Evolutionary conservation across 192 early-diverging fungal genomes (phyloP).

Genomic region (Coemansia sp.): DNA sequence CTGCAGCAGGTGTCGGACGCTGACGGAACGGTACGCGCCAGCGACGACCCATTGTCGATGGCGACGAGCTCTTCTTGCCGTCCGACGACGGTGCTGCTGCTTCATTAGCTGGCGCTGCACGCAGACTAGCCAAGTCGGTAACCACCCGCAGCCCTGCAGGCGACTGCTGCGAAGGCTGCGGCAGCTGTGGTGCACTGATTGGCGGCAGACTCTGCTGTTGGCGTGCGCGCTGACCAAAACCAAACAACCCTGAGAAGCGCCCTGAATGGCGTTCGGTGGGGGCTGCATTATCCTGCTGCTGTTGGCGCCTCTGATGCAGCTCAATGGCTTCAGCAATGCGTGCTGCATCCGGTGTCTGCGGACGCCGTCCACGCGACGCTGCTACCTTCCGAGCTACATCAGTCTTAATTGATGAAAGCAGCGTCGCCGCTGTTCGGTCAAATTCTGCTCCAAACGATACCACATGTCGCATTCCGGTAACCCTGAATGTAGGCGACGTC

Average conservation of each 20-base stretch:
- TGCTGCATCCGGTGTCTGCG: conserved; percentile 10
- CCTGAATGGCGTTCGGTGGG: conserved; percentile 18
- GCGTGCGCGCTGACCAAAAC: conserved; percentile 33
- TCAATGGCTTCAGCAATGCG: conserved; percentile 49
- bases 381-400: conserved; percentile 39
- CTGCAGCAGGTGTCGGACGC: conserved; percentile 5
- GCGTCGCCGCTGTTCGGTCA: conserved; percentile 47
- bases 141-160: conserved; percentile 28
- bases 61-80: conserved; percentile 38
- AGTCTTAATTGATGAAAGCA: conserved; percentile 51
- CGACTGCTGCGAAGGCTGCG: conserved; percentile 10
- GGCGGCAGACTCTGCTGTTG: neutral
- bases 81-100: conserved; percentile 18
- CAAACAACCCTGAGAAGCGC: conserved; percentile 48
- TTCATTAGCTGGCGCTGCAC: neutral
- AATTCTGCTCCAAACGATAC: conserved; percentile 44
- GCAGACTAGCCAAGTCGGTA: conserved; percentile 38
- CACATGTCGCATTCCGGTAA: conserved; percentile 52
- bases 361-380: neutral
- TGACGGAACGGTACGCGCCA: conserved; percentile 50
- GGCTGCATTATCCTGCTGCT: conserved; percentile 11
- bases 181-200: conserved; percentile 1
- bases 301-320: conserved; percentile 44
- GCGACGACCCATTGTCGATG: conserved; percentile 28
- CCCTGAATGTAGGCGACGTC: conserved; percentile 33